Evolutionary conservation across 371 early-diverging fungal species (phyloP).

Genomic region (Apophysomyces trapeziformis): DNA sequence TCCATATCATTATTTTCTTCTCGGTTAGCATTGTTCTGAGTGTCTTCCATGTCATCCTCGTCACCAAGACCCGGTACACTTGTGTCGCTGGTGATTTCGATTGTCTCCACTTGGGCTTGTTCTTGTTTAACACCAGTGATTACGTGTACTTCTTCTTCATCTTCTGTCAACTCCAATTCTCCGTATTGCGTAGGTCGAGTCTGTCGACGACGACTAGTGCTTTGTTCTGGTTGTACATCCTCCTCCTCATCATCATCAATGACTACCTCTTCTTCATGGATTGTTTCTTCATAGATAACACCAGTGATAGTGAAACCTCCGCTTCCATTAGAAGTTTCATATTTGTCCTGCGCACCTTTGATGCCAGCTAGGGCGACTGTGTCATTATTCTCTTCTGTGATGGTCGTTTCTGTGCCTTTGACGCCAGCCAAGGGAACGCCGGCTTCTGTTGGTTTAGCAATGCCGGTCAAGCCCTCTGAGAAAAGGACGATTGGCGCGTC

Average conservation of each 20-base stretch:
- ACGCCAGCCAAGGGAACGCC: conserved; percentile 17
- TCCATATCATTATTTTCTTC: neutral
- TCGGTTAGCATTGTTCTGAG: neutral
- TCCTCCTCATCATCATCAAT: no score
- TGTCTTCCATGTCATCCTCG: conserved; percentile 1
- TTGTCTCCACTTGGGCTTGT: neutral
- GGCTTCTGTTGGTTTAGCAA: conserved; percentile 3
- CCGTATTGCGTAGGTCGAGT: neutral
- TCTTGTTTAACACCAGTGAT: neutral
- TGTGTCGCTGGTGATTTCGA: neutral
- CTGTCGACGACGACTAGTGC: no score
- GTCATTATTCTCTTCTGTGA: neutral
- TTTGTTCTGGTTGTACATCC: no score
- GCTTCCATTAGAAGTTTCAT: neutral
- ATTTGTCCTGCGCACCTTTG: neutral
- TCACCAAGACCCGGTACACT: neutral
- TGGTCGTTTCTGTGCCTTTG: neutral
- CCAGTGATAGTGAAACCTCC: neutral
- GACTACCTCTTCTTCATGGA: neutral
- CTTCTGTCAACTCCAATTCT: neutral
- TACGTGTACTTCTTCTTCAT: neutral
- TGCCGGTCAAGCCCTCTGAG: conserved; percentile 12
- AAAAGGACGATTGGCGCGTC: neutral
- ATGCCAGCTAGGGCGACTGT: neutral
- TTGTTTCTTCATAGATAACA: neutral